Evolutionary conservation across 2,329 filamentous ascomycete species (phyloP).

Genomic region (Aspergillus candidus): DNA sequence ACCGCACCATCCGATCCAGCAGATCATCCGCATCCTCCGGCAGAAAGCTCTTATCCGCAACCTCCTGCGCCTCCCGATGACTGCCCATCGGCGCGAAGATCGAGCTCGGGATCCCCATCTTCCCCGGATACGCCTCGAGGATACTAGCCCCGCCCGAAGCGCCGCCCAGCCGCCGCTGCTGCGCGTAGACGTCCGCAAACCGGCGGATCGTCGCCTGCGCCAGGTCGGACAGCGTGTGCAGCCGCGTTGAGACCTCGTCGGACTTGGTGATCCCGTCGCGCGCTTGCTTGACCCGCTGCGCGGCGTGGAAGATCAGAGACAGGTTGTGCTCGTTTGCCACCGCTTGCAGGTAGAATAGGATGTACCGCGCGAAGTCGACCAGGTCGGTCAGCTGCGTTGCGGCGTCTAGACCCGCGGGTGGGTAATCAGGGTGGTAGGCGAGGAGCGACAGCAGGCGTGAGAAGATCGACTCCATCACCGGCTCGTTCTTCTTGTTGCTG

Average conservation of each 20-base stretch:
- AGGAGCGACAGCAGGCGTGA: slow-evolving; percentile 78
- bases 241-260: slow-evolving; percentile 38
- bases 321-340: slow-evolving; percentile 84
- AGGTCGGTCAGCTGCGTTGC: slow-evolving; percentile 53
- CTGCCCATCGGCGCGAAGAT: slow-evolving; percentile 70
- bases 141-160: slow-evolving; percentile 41
- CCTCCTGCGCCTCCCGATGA: slow-evolving; percentile 73
- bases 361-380: slow-evolving; percentile 77
- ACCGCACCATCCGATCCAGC: slow-evolving; percentile 71
- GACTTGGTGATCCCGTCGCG: slow-evolving; percentile 66
- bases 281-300: slow-evolving; percentile 86
- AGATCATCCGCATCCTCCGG: slow-evolving; percentile 69
- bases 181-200: slow-evolving; percentile 80
- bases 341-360: slow-evolving; percentile 78
- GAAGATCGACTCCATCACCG: slow-evolving; percentile 72
- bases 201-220: slow-evolving; percentile 74
- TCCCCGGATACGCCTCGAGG: slow-evolving; percentile 75
- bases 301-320: slow-evolving; percentile 82
- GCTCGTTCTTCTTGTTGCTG: slow-evolving; percentile 39
- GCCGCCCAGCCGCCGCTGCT: slow-evolving; percentile 49
- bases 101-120: slow-evolving; percentile 71
- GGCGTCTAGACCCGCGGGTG: slow-evolving; percentile 31
- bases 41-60: slow-evolving; percentile 79
- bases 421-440: slow-evolving; percentile 89
- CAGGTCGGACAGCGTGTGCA: slow-evolving; percentile 85